These are phyloP conservation scores for Metschnikowia cerradonensis DNA, from an alignment of 805 yeast species.

Conservation along the genomic window DNA sequence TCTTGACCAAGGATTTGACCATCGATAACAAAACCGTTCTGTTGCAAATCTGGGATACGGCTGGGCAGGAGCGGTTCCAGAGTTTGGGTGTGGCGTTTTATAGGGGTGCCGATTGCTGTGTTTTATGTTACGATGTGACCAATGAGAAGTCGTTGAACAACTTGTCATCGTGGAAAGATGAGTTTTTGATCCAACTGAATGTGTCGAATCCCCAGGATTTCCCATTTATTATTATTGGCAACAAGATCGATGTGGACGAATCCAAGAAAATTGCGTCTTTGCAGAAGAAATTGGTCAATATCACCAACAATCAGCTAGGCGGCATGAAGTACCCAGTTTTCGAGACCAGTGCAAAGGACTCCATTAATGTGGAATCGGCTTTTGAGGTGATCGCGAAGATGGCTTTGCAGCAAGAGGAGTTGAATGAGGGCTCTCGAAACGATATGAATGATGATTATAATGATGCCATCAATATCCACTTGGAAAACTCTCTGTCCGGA, in stretches of 20 bases:
- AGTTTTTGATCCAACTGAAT: conserved; percentile 88
- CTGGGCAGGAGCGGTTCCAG: conserved; percentile 76
- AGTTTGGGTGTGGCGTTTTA: conserved; percentile 95
- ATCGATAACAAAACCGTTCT: conserved; percentile 81
- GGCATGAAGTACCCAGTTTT: conserved; percentile 77
- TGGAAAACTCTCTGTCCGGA: conserved; percentile 73
- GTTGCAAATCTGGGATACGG: conserved; percentile 65
- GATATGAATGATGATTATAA: conserved; percentile 75
- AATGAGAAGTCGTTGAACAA: conserved; percentile 90
- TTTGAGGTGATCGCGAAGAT: conserved; percentile 94
- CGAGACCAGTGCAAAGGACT: conserved; percentile 97
- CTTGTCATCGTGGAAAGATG: conserved; percentile 90
- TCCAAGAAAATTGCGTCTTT: conserved; percentile 67
- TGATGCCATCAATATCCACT: conserved; percentile 92
- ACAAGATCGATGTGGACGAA: conserved; percentile 93
- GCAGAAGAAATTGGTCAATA: conserved; percentile 48
- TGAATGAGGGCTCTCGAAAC: conserved; percentile 70
- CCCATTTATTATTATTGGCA: conserved; percentile 93
- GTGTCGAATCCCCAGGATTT: conserved; percentile 91
- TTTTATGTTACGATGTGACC: conserved; percentile 91
- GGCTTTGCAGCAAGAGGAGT: conserved; percentile 93
- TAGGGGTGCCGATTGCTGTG: conserved; percentile 98
- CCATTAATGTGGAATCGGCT: conserved; percentile 91
- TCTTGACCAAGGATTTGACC: conserved; percentile 82
- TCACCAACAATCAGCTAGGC: conserved; percentile 47